Evolutionary conservation across 345 rosid species (phyloP), one percentile per base, ranked within the genome.

Genomic region (Citrus maxima): DNA sequence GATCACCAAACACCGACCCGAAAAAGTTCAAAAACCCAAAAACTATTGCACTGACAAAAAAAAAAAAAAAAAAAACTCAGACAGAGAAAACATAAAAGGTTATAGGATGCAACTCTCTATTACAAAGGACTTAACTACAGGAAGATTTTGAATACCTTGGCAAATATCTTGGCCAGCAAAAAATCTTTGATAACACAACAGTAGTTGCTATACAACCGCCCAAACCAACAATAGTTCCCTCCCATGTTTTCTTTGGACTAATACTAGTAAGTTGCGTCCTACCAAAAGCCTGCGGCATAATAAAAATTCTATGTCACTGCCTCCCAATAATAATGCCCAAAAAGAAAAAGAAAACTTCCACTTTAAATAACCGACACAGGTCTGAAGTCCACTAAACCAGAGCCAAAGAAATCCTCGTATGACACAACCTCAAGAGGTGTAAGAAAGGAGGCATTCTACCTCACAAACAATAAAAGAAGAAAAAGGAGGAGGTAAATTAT

Each of bases 231-330:
- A 90, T 74, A 75, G 97, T 87, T 78, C 98, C 98, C 85, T 93
- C 98, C 98, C 98, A 93, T 67, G 98, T 93, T 88, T 93, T 93
- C 84, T 93, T 93, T 4, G 98, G 99, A 82, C 99, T 93, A 74
- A 93, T 85, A 81, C 80, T 90, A 63, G 92, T 92, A 75, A 95
- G 93, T 18, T 88, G 93, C 6, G 97, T 93, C 86, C 86, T 88
- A 42, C 98, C 98, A 87, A 92, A 90, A 80, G 91, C 89, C 98
- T 95, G 92, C 85, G 84, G 37, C 28, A 40, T 32, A 73, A 37
- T 42, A 59, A 38, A 56, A 74, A 76, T 69, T 81, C 49, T 13
- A 71, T 73, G 61, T 82, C 73, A 73, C 10, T 18, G 25, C 66
- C n/a, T 76, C 30, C 24, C 24, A 27, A 58, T 49, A 34, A 51